Percentiles rank a stretch among this genome's conserved stretches.
Conservation (phyloP, 768 basidiomycete species). For the Lactarius hatsudake region DNA sequence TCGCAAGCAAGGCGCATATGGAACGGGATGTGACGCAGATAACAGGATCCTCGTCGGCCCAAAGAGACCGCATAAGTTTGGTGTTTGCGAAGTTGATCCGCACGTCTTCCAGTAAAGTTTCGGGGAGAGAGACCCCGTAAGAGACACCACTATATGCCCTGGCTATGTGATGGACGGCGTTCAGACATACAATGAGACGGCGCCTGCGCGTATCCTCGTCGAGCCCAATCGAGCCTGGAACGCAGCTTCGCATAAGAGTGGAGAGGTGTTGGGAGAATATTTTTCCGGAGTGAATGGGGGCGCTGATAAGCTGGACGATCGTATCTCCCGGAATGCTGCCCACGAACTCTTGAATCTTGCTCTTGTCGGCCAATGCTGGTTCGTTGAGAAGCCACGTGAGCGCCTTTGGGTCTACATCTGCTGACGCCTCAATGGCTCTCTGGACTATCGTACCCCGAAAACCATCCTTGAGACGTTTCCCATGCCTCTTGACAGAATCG, state of each 20-base stretch:
- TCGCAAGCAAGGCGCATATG: neutral
- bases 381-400: neutral
- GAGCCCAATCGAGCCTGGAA: neutral
- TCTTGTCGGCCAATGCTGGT: neutral
- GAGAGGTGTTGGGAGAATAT: neutral
- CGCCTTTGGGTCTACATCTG: neutral
- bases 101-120: neutral
- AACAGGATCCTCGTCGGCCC: neutral
- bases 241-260: constrained; percentile 9
- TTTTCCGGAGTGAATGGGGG: neutral
- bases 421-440: neutral
- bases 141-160: neutral
- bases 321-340: constrained; percentile 5
- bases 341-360: constrained; percentile 5
- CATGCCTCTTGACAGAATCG: neutral
- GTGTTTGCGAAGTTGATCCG: neutral
- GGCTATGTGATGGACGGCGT: neutral
- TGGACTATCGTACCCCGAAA: constrained; percentile 2
- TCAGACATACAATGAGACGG: constrained; percentile 1
- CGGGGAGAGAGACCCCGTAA: neutral
- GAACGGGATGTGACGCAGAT: neutral
- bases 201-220: neutral
- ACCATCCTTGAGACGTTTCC: neutral
- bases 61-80: neutral
- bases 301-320: neutral